These are phyloP conservation scores for Evernia prunastri DNA, from an alignment of 495 filamentous ascomycete species.

Conservation along the genomic window DNA sequence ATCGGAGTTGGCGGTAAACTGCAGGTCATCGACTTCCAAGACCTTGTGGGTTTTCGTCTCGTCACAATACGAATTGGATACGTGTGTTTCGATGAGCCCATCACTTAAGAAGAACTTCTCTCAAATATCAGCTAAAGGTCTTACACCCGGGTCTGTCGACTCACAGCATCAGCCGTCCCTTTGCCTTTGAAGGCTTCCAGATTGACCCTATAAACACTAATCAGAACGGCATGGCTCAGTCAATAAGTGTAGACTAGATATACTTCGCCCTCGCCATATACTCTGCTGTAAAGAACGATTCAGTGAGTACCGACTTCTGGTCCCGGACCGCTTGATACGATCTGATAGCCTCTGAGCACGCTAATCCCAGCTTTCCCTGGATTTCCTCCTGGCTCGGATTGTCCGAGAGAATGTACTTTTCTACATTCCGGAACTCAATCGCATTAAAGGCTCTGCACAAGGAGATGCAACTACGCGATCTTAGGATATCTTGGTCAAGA, in stretches of 20 bases:
- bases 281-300: conserved; percentile 2
- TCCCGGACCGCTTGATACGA: conserved; percentile 14
- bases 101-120: conserved; percentile 12
- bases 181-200: neutral
- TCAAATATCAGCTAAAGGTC: neutral
- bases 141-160: neutral
- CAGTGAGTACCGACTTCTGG: conserved; percentile 8
- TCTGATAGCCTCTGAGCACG: conserved; percentile 14
- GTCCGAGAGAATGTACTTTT: conserved; percentile 1
- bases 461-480: conserved; percentile 2
- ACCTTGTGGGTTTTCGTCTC: neutral
- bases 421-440: conserved; percentile 5
- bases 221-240: neutral
- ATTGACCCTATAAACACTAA: neutral
- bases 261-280: conserved; percentile 6
- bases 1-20: conserved; percentile 5
- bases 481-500: neutral
- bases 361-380: conserved; percentile 1
- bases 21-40: conserved; percentile 9
- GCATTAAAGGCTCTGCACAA: conserved; percentile 10
- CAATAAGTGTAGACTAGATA: no score
- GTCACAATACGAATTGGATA: conserved; percentile 4
- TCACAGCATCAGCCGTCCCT: neutral
- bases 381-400: conserved; percentile 1
- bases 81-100: conserved; percentile 1